Evolutionary conservation across 176 grass and related monocot genomes (phyloP), one percentile per base, ranked within the genome.

Genomic region (Oryza punctata): DNA sequence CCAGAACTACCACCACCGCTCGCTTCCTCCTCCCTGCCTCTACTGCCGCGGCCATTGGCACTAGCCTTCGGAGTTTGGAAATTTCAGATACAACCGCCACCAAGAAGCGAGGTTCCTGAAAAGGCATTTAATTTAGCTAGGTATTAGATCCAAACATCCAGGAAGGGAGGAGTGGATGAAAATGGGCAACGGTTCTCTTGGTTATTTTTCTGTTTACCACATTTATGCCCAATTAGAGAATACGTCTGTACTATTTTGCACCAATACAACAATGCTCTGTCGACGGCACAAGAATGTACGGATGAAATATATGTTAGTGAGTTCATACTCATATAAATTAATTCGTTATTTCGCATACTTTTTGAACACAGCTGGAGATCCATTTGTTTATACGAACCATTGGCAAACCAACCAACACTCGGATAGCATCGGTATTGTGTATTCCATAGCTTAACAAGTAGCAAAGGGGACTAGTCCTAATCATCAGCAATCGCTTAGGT

Each of bases 1-100:
- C 96, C 5, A 99, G 93, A 63, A 99, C 93, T 15, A 99, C 93
- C 71, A 94, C 96, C 9, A 91, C 91, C 25, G 76, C 93, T 14
- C 91, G 85, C 73, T 85, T 86, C 75, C 65, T 90, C 89, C 80
- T 95, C 76, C 85, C 74, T 32, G 64, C 65, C 70, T 30, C 69
- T 10, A n/a, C 26, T 32, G 50, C 74, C 49, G 41, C 75, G 12
- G 84, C 74, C 82, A 75, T 89, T 6, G 14, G 26, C 45, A 43
- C 65, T 10, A 28, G 21, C 9, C 16, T 76, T 61, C 50, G 5
- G 19, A 60, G 23, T 54, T 12, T 27, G 63, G 24, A 28, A 65
- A 12, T 50, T 63, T 77, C 24, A 32, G 87, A 76, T 72, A 29
- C 73, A 71, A 66, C 59, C 29, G 7, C 0, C 8, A 0, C 8